Percentiles rank a stretch among this genome's conserved stretches.
phyloP scores from a whole-genome alignment of 257 asterid species.

The Rehmannia glutinosa region DNA sequence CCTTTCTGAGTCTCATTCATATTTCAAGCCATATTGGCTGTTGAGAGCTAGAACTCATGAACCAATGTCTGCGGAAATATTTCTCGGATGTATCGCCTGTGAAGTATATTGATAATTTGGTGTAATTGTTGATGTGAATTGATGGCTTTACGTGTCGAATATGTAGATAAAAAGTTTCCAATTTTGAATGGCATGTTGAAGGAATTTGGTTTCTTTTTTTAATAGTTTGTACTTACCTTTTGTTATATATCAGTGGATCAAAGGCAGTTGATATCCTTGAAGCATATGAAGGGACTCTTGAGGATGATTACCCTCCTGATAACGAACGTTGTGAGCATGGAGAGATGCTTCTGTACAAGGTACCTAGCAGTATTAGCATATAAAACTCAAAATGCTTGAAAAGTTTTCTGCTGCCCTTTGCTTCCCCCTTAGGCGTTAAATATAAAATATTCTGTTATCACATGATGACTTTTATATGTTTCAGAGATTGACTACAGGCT shows the following conservation, averaged over 20 bases:
- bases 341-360: constrained; percentile 99
- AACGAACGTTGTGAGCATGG: constrained; percentile 95
- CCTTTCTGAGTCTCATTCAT: neutral
- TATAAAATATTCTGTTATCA: neutral
- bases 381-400: constrained; percentile 9
- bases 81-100: neutral
- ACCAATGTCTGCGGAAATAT: neutral
- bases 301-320: constrained; percentile 95
- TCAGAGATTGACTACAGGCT: neutral
- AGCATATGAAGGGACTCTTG: constrained; percentile 99
- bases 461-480: constrained; percentile 11
- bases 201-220: constrained; percentile 3
- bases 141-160: neutral
- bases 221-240: constrained; percentile 5
- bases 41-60: constrained; percentile 1
- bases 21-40: neutral
- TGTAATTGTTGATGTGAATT: neutral
- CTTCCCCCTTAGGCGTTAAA: neutral
- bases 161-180: neutral
- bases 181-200: neutral
- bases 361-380: constrained; percentile 14
- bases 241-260: constrained; percentile 56
- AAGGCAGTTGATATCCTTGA: constrained; percentile 97
- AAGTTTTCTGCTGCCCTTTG: constrained; percentile 1
- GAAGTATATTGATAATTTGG: neutral